phyloP scores from a whole-genome alignment of 2,329 filamentous ascomycete genomes.

The Fusarium verticillioides region DNA sequence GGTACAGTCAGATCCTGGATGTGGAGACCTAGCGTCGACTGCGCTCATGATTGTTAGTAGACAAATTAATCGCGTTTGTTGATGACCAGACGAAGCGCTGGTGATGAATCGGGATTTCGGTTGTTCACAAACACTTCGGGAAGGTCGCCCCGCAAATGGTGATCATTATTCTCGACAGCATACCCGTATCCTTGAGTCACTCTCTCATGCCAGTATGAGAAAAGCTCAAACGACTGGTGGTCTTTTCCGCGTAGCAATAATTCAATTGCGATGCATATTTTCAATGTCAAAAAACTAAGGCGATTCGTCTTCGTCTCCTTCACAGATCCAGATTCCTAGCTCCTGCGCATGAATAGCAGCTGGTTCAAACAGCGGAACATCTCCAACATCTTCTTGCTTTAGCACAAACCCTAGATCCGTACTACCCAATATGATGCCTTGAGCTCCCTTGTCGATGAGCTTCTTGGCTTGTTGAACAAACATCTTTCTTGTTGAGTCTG shows the following conservation, averaged over 20 bases:
- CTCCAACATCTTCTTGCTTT: neutral
- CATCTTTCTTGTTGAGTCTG: neutral
- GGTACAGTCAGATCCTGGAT: neutral
- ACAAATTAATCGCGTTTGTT: neutral
- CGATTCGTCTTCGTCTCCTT: neutral
- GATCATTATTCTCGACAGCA: neutral
- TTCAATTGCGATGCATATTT: too few species aligned
- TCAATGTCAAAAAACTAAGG: fast-evolving
- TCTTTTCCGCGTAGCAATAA: neutral
- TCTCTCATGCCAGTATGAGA: too few species aligned
- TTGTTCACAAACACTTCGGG: neutral
- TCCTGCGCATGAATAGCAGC: neutral
- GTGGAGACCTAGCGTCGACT: neutral
- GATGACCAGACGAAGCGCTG: neutral
- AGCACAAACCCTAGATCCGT: neutral
- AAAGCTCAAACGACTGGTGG: neutral
- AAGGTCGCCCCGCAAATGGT: neutral
- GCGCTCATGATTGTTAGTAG: neutral
- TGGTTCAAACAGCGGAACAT: neutral
- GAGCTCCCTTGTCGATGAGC: neutral
- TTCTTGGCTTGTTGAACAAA: neutral
- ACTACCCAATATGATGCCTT: neutral
- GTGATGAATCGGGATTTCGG: neutral
- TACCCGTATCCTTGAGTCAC: neutral
- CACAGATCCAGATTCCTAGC: neutral